A percentile compares a stretch with the other conserved stretches of the same genome.
phyloP scores from a whole-genome alignment of 2,329 filamentous ascomycete species.

The Colletotrichum lentis region DNA sequence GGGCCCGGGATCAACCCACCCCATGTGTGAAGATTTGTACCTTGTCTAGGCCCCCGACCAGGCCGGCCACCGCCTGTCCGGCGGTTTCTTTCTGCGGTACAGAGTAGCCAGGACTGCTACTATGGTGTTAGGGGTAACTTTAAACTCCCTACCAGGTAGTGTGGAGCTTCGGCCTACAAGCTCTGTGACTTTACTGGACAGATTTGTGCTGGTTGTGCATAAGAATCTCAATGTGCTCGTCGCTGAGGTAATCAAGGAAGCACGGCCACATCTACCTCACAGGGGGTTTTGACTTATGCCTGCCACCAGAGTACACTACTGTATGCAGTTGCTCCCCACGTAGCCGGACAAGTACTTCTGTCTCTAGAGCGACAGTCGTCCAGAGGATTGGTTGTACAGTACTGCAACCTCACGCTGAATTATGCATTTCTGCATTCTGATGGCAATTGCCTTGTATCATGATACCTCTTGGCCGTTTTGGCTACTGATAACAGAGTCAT shows the following conservation, averaged over 20 bases:
- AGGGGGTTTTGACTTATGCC: too few species aligned
- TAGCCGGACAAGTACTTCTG: not conserved
- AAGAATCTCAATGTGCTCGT: too few species aligned
- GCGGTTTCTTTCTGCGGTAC: conserved; percentile 9
- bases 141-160: too few species aligned
- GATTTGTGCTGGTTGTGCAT: too few species aligned
- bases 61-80: conserved; percentile 10
- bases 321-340: conserved; percentile 8
- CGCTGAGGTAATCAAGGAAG: too few species aligned
- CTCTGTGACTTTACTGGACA: too few species aligned
- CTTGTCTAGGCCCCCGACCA: not conserved
- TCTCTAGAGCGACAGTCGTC: not conserved
- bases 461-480: not conserved
- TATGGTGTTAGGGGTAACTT: too few species aligned
- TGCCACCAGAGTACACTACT: too few species aligned
- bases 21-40: conserved; percentile 23
- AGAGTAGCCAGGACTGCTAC: too few species aligned
- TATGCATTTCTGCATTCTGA: not conserved
- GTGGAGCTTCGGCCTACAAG: too few species aligned
- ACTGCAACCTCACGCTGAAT: not conserved
- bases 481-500: conserved; percentile 23
- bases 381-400: not conserved
- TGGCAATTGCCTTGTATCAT: conserved; percentile 20
- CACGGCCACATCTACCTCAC: too few species aligned
- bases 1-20: conserved; percentile 5